Conservation (phyloP, 2,329 filamentous ascomycete genomes). For the Epichloe uncinata region DNA sequence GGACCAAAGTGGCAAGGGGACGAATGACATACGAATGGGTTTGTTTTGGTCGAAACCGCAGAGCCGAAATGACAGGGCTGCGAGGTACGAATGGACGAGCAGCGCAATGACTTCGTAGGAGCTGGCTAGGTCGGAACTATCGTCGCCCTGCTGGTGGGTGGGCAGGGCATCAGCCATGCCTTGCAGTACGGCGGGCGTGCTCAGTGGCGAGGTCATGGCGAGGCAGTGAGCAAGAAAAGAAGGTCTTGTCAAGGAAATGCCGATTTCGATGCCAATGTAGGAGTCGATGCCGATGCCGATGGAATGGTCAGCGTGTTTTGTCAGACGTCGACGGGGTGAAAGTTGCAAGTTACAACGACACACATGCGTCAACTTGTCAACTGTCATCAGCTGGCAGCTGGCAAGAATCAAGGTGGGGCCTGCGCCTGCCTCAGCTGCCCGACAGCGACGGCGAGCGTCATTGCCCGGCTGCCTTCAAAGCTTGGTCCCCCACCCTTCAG, state of each 20-base stretch:
- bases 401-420: not conserved
- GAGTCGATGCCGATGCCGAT: not conserved
- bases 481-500: not conserved
- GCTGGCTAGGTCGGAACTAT: conserved; percentile 50
- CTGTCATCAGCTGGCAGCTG: too few relatives aligned
- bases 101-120: conserved; percentile 75
- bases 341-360: not conserved
- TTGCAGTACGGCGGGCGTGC: conserved; percentile 30
- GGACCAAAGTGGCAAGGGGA: not conserved
- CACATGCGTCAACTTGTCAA: too few relatives aligned
- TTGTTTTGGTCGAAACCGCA: conserved; percentile 77
- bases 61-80: conserved; percentile 65
- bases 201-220: conserved; percentile 16
- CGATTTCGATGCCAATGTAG: too few relatives aligned
- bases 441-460: not conserved
- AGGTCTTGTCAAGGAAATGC: not conserved
- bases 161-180: conserved; percentile 48
- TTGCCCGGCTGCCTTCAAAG: not conserved
- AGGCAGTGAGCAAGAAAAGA: not conserved
- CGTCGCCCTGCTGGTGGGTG: conserved; percentile 36
- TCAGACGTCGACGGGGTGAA: not conserved
- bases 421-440: too few relatives aligned
- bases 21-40: conserved; percentile 43
- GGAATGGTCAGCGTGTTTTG: not conserved
- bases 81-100: conserved; percentile 72